Conservation (phyloP, 345 rosid species). For the Eucalyptus urophylla region DNA sequence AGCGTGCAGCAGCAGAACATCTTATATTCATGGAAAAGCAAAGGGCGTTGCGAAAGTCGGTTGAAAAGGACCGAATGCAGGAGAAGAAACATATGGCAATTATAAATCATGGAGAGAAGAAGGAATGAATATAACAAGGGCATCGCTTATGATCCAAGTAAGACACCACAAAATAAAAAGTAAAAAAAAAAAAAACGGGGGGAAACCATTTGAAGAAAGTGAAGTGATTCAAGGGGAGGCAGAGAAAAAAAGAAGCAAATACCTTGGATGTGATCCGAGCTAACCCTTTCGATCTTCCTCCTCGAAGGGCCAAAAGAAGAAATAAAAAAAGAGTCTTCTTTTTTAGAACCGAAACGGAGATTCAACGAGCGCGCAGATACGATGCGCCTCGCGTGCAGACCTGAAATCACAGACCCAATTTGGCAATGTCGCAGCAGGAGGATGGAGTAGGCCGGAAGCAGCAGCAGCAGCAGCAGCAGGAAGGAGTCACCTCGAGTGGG, state of each 20-base stretch:
- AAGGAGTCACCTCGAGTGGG: slow-evolving; percentile 2
- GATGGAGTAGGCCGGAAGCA: slow-evolving; percentile 22
- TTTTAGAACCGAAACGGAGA: slow-evolving; percentile 8
- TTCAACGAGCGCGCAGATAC: slow-evolving; percentile 31
- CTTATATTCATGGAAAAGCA: not conserved
- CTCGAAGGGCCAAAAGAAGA: slow-evolving; percentile 18
- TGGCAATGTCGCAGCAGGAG: not conserved
- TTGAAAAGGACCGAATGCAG: not conserved
- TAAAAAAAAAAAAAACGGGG: not conserved
- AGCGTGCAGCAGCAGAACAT: not conserved
- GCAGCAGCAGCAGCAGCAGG: slow-evolving; percentile 9
- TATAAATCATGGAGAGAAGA: not conserved
- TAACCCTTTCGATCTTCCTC: slow-evolving; percentile 43
- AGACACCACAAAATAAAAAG: slow-evolving; percentile 3
- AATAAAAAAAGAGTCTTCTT: slow-evolving; percentile 6
- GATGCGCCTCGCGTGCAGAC: slow-evolving; percentile 12
- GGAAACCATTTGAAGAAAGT: not conserved
- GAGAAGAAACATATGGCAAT: not conserved
- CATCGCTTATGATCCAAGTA: slow-evolving; percentile 68
- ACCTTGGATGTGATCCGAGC: slow-evolving; percentile 12
- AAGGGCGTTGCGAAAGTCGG: not conserved
- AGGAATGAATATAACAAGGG: slow-evolving; percentile 14
- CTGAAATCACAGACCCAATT: slow-evolving; percentile 17
- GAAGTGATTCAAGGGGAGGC: not conserved
- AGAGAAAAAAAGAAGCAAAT: not conserved